Base-by-base conservation (phyloP, 306 rosid genomes). In the Dryas octopetala region DNA sequence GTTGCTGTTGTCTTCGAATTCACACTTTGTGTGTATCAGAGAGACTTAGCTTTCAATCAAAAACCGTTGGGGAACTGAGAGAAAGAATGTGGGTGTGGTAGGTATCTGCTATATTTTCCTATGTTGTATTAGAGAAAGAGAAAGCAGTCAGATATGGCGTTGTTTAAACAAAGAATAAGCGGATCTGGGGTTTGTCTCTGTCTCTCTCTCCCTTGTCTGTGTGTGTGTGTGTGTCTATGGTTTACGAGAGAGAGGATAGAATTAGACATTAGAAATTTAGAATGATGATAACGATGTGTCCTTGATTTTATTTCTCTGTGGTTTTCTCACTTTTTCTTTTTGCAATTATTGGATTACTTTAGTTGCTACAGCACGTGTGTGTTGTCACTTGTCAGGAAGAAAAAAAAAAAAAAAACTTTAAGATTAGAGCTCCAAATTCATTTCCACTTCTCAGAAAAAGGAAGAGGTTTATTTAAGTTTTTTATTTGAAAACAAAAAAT, bases 31-130 rank as follows among this genome's bases (percentile, higher is more conserved):
- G 59, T 63, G 66, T 71, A 43, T 75, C 76, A 55, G 77, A 80
- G 66, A 87, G 88, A 92, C 92, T 92, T 95, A 55, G 96, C 92
- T 90, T 86, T 88, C 89, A 91, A 95, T 86, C 93, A 85, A 88
- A 79, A 83, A 79, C 63, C 86, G 73, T 69, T 65, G 83, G 62
- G 82, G 63, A 1, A 68, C 62, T 57, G 71, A 74, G 48, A 74
- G 44, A 38, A 51, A 26, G 78, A 71, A 73, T 74, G 65, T 65
- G 87, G 71, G 72, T 17, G 76, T 59, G 50, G 80, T 26, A 17
- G 58, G 32, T 68, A 15, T 12, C 16, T 28, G 19, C 61, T 9
- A 32, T 1, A 32, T n/a, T 32, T 40, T 70, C 38, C 9, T 45
- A 13, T 45, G 54, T 71, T 65, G 64, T 5, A 14, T 47, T 26